Percentiles rank a stretch among this genome's conserved stretches.
Conservation (phyloP, 352 stramenopile species). For the Pseudoperonospora humuli region DNA sequence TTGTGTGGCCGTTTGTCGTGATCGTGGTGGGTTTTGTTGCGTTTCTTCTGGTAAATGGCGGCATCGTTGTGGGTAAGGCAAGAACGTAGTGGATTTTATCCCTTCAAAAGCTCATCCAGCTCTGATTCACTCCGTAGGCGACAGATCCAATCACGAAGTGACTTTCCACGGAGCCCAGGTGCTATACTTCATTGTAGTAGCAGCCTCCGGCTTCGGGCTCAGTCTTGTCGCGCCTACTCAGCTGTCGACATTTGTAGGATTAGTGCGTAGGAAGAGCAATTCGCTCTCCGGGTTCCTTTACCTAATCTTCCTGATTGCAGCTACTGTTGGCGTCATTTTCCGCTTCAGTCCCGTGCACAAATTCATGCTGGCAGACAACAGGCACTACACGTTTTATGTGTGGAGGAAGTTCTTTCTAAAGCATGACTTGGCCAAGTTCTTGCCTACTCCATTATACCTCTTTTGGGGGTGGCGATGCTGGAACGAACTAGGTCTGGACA, state of each 20-base stretch:
- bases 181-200: conserved; percentile 70
- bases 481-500: conserved; percentile 50
- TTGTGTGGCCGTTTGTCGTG: conserved; percentile 65
- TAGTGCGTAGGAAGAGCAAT: conserved; percentile 27
- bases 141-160: conserved; percentile 79
- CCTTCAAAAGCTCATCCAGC: no score
- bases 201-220: conserved; percentile 47
- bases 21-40: conserved; percentile 43
- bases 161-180: conserved; percentile 68
- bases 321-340: conserved; percentile 36
- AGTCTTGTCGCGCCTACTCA: conserved; percentile 32
- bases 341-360: conserved; percentile 78
- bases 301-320: conserved; percentile 11
- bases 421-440: conserved; percentile 58
- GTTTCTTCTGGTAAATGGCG: conserved; percentile 71
- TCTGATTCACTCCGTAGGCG: no score
- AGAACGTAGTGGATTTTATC: not conserved
- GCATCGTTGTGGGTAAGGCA: conserved; percentile 68
- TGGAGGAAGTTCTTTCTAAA: conserved; percentile 85
- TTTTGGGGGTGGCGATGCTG: conserved; percentile 58
- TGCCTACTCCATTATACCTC: conserved; percentile 50
- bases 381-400: conserved; percentile 90
- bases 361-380: conserved; percentile 89
- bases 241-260: conserved; percentile 28
- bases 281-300: conserved; percentile 29